Conservation (phyloP, 1,139 yeast genomes). For the Kurtzmaniella quercitrusa region DNA sequence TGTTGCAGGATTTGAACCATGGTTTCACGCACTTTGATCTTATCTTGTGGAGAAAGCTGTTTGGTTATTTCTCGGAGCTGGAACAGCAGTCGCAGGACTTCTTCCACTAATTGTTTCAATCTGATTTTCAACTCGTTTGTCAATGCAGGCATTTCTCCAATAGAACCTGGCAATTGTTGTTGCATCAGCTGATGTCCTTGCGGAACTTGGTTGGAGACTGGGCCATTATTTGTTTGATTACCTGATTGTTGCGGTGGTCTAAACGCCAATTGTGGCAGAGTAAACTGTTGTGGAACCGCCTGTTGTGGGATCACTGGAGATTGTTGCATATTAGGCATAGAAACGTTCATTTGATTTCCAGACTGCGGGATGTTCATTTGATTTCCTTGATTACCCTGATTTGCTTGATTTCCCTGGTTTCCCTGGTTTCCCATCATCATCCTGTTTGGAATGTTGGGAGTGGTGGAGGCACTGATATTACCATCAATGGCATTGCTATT, state of each 20-base stretch:
- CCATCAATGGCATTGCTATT: neutral
- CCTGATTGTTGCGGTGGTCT: conserved; percentile 3
- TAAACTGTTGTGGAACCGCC: conserved; percentile 2
- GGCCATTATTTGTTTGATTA: neutral
- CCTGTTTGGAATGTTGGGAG: neutral
- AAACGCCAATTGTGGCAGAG: neutral
- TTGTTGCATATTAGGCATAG: conserved; percentile 1
- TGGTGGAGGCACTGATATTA: neutral
- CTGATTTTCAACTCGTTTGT: conserved; percentile 44
- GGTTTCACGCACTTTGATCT: conserved; percentile 55
- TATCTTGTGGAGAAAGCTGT: conserved; percentile 58
- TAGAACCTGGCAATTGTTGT: conserved; percentile 9
- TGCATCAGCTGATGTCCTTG: conserved; percentile 1
- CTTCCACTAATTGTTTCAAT: conserved; percentile 61
- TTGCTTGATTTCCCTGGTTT: neutral
- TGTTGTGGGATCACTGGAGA: conserved; percentile 1
- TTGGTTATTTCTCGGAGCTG: conserved; percentile 63
- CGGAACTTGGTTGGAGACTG: neutral
- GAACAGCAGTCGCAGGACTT: conserved; percentile 64
- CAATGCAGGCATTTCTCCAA: conserved; percentile 29
- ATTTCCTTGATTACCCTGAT: too few relatives aligned
- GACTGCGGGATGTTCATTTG: neutral
- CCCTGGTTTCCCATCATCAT: conserved; percentile 1
- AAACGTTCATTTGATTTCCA: neutral
- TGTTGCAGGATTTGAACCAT: conserved; percentile 58